Evolutionary conservation across 768 basidiomycete genomes (phyloP).

Genomic region (Cystofilobasidium bisporidii): DNA sequence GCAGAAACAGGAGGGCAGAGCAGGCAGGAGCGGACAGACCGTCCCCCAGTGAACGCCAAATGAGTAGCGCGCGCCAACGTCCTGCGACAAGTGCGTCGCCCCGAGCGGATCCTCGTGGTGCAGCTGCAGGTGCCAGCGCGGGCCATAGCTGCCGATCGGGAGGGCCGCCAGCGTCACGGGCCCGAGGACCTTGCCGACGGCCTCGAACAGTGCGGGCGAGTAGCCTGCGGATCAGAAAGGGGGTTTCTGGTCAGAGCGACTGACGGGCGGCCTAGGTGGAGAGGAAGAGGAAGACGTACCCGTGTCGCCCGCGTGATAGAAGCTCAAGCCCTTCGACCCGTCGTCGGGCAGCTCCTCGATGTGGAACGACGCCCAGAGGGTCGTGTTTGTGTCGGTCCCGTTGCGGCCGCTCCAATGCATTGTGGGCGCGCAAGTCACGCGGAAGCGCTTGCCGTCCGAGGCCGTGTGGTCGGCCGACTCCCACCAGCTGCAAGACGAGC

Average conservation of each 20-base stretch:
- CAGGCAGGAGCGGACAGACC: conserved; percentile 2
- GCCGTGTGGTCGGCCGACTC: conserved; percentile 32
- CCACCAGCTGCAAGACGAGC: conserved; percentile 37
- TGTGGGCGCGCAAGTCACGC: conserved; percentile 35
- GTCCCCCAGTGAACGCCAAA: conserved; percentile 40
- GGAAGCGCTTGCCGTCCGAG: conserved; percentile 31
- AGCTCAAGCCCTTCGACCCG: conserved; percentile 6
- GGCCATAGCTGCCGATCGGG: conserved; percentile 39
- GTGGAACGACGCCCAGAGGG: conserved; percentile 38
- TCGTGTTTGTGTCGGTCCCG: conserved; percentile 38
- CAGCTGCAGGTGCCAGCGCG: conserved; percentile 36
- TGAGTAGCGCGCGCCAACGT: conserved; percentile 33
- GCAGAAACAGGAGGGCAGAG: background rate
- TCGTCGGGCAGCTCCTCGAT: conserved; percentile 24
- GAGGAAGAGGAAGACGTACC: conserved; percentile 30
- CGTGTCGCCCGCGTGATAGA: conserved; percentile 39
- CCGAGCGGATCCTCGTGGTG: conserved; percentile 39
- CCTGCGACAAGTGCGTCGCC: conserved; percentile 35
- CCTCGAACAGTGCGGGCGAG: conserved; percentile 36
- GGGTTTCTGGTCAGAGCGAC: background rate
- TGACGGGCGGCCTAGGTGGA: no score
- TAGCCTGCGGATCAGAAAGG: conserved; percentile 28
- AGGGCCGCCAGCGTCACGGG: conserved; percentile 37
- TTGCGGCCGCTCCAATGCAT: conserved; percentile 32
- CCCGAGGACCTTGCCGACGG: conserved; percentile 36